These are phyloP conservation scores for Aspergillus sp. DNA, from an alignment of 2,329 filamentous ascomycete species.

Conservation along the genomic window DNA sequence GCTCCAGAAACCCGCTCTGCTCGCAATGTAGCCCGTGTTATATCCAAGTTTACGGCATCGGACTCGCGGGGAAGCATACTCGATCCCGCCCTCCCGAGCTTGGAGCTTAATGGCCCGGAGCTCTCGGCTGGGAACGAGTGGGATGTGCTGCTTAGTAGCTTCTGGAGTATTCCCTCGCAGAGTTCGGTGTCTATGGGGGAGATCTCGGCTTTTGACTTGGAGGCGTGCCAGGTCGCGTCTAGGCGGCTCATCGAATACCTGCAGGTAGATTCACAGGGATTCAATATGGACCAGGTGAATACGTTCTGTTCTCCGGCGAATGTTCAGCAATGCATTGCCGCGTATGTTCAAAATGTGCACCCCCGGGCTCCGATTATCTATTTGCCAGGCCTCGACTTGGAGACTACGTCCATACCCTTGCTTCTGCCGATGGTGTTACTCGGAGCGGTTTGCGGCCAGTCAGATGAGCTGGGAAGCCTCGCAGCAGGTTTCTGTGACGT, in stretches of 20 bases:
- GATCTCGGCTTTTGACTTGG: not conserved
- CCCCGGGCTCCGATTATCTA: not conserved
- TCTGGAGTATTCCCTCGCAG: not conserved
- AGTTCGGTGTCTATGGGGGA: not conserved
- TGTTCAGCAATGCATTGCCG: not conserved
- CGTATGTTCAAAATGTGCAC: not conserved
- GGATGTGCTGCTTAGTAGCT: not conserved
- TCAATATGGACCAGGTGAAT: not conserved
- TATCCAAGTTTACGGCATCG: not conserved
- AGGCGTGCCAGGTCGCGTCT: not conserved
- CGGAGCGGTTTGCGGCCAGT: not conserved
- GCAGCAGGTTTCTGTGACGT: not conserved
- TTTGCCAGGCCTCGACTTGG: not conserved
- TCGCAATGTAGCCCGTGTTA: not conserved
- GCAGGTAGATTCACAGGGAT: no score
- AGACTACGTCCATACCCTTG: not conserved
- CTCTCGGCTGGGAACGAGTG: not conserved
- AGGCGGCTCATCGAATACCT: not conserved
- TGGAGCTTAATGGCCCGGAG: not conserved
- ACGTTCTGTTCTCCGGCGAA: not conserved
- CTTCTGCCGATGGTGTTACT: not conserved
- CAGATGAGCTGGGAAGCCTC: not conserved
- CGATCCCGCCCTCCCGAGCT: not conserved
- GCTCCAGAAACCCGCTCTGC: not conserved
- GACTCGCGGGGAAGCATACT: not conserved